Conservation (phyloP, 306 rosid species). For the Vigna angularis region DNA sequence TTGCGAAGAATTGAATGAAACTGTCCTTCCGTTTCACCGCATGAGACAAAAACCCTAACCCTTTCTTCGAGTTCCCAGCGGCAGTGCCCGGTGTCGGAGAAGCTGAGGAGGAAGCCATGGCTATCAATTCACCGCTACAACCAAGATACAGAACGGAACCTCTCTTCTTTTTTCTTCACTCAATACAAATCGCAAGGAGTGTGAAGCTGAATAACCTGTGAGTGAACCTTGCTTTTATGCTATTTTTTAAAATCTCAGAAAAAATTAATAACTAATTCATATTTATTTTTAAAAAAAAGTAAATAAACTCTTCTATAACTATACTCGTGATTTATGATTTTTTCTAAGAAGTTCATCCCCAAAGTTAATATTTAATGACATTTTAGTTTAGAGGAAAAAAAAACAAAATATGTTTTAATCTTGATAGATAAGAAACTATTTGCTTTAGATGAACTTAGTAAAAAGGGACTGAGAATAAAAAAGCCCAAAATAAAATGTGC, state of each 20-base stretch:
- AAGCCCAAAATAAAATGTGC: not conserved
- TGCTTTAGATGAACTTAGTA: too few species aligned
- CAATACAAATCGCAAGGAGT: not conserved
- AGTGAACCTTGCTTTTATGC: too few species aligned
- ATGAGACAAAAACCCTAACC: constrained; percentile 46
- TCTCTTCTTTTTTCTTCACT: not conserved
- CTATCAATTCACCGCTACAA: not conserved
- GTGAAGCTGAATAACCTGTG: not conserved
- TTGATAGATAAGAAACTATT: too few species aligned
- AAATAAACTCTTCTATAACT: not conserved
- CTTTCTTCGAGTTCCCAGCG: constrained; percentile 42
- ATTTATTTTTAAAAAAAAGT: not conserved
- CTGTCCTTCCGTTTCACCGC: constrained; percentile 70
- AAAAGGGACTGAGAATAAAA: too few species aligned
- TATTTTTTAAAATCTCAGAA: not conserved
- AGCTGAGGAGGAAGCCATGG: constrained; percentile 69
- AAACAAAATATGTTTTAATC: too few species aligned
- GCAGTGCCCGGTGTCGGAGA: constrained; percentile 39
- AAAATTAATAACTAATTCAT: not conserved
- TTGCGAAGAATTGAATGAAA: constrained; percentile 79
- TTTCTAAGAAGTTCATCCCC: too few species aligned
- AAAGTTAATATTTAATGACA: too few species aligned
- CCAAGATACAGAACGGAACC: not conserved
- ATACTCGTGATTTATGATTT: too few species aligned
- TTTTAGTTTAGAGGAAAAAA: too few species aligned